These are phyloP conservation scores for Neurospora sp. DNA, from an alignment of 2,329 filamentous ascomycete species.

Conservation along the genomic window DNA sequence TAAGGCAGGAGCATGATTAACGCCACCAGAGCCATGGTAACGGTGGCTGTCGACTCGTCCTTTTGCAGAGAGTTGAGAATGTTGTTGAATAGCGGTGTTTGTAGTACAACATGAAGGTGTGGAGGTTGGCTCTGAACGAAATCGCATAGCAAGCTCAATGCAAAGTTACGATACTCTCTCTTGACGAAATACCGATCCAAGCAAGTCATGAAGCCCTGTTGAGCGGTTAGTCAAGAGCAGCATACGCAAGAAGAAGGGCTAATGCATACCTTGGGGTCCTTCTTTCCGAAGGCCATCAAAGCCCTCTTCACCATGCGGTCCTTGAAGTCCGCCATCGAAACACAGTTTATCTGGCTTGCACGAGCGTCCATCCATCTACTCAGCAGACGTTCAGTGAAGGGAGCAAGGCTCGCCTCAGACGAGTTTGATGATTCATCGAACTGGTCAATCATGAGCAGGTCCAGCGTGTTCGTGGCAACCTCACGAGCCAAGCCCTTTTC, in stretches of 20 bases:
- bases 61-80: constrained; percentile 64
- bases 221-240: constrained; percentile 15
- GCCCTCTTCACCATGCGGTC: constrained; percentile 41
- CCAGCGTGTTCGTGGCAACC: constrained; percentile 52
- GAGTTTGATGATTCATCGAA: constrained; percentile 41
- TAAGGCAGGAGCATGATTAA: constrained; percentile 77
- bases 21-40: constrained; percentile 65
- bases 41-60: constrained; percentile 66
- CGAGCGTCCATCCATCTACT: constrained; percentile 45
- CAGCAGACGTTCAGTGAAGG: constrained; percentile 48
- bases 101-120: constrained; percentile 62
- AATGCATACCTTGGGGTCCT: constrained; percentile 44
- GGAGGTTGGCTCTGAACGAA: constrained; percentile 71
- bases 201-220: constrained; percentile 54
- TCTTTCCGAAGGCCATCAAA: constrained; percentile 54
- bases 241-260: not conserved
- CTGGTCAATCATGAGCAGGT: constrained; percentile 53
- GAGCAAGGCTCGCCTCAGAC: constrained; percentile 27
- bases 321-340: constrained; percentile 31
- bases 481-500: constrained; percentile 56
- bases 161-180: constrained; percentile 51
- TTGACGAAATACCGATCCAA: constrained; percentile 58
- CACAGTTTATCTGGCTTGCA: constrained; percentile 26
- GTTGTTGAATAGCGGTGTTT: constrained; percentile 62
- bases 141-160: constrained; percentile 57